Conservation (phyloP, 2,329 filamentous ascomycete species). For the Penicillium oxalicum region DNA sequence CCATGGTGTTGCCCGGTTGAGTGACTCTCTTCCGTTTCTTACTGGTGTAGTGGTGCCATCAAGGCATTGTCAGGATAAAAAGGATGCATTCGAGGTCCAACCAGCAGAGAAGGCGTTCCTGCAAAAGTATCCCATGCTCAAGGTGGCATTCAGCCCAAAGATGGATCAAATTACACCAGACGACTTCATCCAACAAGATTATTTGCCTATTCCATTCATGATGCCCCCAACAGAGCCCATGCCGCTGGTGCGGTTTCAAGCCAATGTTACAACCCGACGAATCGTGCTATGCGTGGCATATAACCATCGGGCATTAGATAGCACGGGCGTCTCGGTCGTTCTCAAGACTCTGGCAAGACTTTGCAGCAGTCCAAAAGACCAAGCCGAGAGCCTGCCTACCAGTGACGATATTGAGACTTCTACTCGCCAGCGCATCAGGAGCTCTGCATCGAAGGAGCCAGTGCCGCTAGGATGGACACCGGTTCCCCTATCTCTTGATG, state of each 20-base stretch:
- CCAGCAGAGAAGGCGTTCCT: constrained; percentile 2
- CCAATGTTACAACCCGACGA: neutral
- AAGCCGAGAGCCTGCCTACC: neutral
- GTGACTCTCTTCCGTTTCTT: constrained; percentile 1
- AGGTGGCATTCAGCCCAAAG: constrained; percentile 4
- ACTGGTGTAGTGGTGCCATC: constrained; percentile 2
- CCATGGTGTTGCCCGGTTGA: constrained; percentile 1
- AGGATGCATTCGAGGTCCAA: constrained; percentile 3
- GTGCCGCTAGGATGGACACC: constrained; percentile 1
- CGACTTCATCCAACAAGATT: constrained; percentile 5
- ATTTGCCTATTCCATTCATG: constrained; percentile 1
- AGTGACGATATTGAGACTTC: neutral
- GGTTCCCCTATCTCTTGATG: neutral
- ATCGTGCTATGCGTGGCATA: constrained; percentile 3
- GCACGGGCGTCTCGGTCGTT: constrained; percentile 2
- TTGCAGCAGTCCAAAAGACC: neutral
- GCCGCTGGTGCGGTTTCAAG: constrained; percentile 3
- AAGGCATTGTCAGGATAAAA: neutral
- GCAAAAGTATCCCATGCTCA: constrained; percentile 3
- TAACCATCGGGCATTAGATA: constrained; percentile 1
- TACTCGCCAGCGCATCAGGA: constrained; percentile 1
- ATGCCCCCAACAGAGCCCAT: neutral
- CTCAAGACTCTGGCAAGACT: neutral
- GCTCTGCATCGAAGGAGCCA: constrained; percentile 1
- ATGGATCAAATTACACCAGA: constrained; percentile 1